Conservation (phyloP, 352 stramenopile genomes). For the Globisporangium paddicum region DNA sequence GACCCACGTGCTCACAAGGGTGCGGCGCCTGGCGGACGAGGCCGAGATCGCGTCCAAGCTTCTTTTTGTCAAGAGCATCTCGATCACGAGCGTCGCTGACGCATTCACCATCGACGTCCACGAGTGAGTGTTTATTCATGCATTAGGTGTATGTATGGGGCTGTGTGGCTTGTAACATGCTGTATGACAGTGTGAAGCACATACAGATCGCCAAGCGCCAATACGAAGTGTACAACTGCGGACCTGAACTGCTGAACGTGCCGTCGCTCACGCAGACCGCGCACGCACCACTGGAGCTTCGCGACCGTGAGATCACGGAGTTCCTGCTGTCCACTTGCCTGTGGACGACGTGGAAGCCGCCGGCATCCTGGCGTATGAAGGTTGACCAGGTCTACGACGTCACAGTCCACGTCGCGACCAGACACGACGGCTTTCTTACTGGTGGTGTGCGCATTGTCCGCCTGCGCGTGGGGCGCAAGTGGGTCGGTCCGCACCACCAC, state of each 20-base stretch:
- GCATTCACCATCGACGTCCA: constrained; percentile 43
- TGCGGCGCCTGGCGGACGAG: constrained; percentile 36
- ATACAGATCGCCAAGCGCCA: constrained; percentile 50
- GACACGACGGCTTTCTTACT: constrained; percentile 48
- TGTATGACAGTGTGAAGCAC: constrained; percentile 28
- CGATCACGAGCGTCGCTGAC: constrained; percentile 43
- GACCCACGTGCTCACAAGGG: constrained; percentile 35
- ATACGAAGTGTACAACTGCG: constrained; percentile 51
- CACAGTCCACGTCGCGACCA: constrained; percentile 33
- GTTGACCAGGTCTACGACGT: constrained; percentile 64
- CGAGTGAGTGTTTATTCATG: constrained; percentile 29
- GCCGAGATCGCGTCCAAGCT: constrained; percentile 55
- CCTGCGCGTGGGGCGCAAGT: constrained; percentile 56
- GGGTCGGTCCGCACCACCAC: constrained; percentile 61
- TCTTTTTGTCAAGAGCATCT: constrained; percentile 62
- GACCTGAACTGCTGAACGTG: constrained; percentile 40
- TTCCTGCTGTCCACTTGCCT: constrained; percentile 38
- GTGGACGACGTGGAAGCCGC: constrained; percentile 58
- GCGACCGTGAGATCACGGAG: constrained; percentile 20
- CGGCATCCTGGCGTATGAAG: constrained; percentile 58
- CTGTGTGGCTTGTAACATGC: neutral
- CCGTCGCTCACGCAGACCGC: constrained; percentile 30
- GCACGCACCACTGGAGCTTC: constrained; percentile 25
- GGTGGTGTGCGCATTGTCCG: constrained; percentile 43
- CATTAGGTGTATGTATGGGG: neutral